Evolutionary conservation across 176 grass and related monocot genomes (phyloP).

Genomic region (Avena sativa): DNA sequence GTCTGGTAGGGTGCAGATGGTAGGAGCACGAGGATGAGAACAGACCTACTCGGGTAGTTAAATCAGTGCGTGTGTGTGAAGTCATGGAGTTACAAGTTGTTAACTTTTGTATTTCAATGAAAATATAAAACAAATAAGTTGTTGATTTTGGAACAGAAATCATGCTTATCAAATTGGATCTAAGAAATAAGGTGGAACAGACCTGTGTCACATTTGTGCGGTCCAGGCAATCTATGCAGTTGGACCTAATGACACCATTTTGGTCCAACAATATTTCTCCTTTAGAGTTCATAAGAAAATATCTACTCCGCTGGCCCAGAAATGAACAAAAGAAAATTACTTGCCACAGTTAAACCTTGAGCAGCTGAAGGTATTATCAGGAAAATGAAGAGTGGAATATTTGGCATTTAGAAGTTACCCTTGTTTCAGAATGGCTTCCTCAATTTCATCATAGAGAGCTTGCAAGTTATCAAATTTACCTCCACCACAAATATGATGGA

Average conservation of each 20-base stretch:
- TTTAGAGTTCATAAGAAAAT: slow-evolving; percentile 90
- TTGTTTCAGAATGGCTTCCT: slow-evolving; percentile 82
- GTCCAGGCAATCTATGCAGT: slow-evolving; percentile 99
- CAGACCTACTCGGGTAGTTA: background rate
- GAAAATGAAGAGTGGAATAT: slow-evolving; percentile 26
- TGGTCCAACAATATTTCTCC: slow-evolving; percentile 85
- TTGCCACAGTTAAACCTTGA: slow-evolving; percentile 62
- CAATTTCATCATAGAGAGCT: slow-evolving; percentile 73
- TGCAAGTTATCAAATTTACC: slow-evolving; percentile 93
- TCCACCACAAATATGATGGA: slow-evolving; percentile 83
- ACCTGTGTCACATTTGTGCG: slow-evolving; percentile 99
- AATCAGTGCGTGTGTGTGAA: background rate
- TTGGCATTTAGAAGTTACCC: slow-evolving; percentile 72
- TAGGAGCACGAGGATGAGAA: background rate
- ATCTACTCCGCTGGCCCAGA: slow-evolving; percentile 96
- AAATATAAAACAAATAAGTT: background rate
- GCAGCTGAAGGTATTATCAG: slow-evolving; percentile 24
- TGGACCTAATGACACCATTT: slow-evolving; percentile 77
- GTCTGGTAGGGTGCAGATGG: background rate
- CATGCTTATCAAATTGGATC: slow-evolving; percentile 20
- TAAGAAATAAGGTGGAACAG: slow-evolving; percentile 35
- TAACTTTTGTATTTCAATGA: slow-evolving; percentile 14
- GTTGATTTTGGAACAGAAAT: background rate
- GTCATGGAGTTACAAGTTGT: background rate
- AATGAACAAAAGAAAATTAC: slow-evolving; percentile 71